Evolutionary conservation across 1,284 basidiomycete species (phyloP), one percentile per base, ranked within the genome.

Genomic region (Apiotrichum sp.): DNA sequence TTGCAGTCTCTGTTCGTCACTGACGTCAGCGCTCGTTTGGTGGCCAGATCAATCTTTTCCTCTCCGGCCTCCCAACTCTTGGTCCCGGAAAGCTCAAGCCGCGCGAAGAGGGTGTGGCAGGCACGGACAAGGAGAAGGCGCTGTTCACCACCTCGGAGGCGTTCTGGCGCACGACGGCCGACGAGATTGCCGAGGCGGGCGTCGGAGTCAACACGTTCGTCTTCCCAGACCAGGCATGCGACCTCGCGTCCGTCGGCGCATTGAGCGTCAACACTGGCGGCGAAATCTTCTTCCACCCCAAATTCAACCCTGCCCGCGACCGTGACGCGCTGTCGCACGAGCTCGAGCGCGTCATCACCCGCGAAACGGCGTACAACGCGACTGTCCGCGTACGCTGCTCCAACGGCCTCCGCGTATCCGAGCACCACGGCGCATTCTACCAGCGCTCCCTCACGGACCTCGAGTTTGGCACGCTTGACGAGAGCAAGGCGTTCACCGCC

Each of bases 181-280:
- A 93, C 65, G 89, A 95, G 70, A 88, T 89, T 63, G 88, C 87
- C 3, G 86, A 92, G 61, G 84, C 87, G 51, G 96, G 96, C 14
- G 83, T 98, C 40, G 95, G 92, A 1, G 85, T 97, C 59, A 93
- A 86, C 70, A 80, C 92, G 73, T 95, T 96, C 76, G 79, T 97
- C 39, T 90, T 90, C 56, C 90, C 89, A 52, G 83, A 79, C 58
- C 84, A 85, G 71, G 87, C 85, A 65, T 86, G 92, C 63, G 95
- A 98, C 74, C 79, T 97, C 1, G 95, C 87, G 1, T 89, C 88
- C 1, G 84, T 99, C 56, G 88, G 89, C 38, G 77, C 82, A 2
- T 80, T 93, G 6, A 75, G 87, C 0, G 84, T 84, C 0, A 72
- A 85, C 14, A 93, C 91, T 1, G 96, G 96, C n/a, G 96, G 96